Percentiles rank a stretch among this genome's conserved stretches.
Evolutionary conservation across 257 asterid species (phyloP).

Genomic region (Salvia miltiorrhiza): DNA sequence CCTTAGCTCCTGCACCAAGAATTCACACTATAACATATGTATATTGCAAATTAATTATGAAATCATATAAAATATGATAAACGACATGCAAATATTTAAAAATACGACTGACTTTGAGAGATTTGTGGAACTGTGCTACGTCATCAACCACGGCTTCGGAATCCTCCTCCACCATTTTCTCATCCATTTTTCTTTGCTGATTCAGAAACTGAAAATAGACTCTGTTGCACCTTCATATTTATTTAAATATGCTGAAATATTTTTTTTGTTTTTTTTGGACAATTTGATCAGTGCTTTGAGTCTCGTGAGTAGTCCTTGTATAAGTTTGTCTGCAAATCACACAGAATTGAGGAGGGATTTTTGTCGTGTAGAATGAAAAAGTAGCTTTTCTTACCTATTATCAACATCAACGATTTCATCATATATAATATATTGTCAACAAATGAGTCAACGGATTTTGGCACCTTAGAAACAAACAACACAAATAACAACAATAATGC

Average conservation of each 20-base stretch:
- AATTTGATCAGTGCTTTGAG: neutral
- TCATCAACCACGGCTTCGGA: slow-evolving; percentile 22
- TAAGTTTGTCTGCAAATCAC: neutral
- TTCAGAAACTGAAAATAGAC: neutral
- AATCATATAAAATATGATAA: neutral
- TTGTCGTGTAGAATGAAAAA: neutral
- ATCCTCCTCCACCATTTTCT: slow-evolving; percentile 12
- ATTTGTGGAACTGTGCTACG: slow-evolving; percentile 35
- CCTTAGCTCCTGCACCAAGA: slow-evolving; percentile 52
- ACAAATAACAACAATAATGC: neutral
- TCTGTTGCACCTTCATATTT: neutral
- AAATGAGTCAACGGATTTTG: neutral
- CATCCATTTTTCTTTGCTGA: slow-evolving; percentile 18
- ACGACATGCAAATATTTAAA: neutral
- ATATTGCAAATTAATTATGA: neutral
- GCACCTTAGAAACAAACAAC: neutral
- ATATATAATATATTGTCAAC: neutral
- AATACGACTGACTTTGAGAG: slow-evolving; percentile 40
- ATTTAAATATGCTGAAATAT: neutral
- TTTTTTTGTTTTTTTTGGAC: neutral
- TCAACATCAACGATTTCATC: neutral
- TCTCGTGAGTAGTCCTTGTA: slow-evolving; percentile 7
- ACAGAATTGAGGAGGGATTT: slow-evolving; percentile 12
- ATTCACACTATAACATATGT: neutral
- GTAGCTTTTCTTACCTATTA: neutral